Evolutionary conservation across 805 yeast genomes (phyloP).

Genomic region (Osmozyma mogii): DNA sequence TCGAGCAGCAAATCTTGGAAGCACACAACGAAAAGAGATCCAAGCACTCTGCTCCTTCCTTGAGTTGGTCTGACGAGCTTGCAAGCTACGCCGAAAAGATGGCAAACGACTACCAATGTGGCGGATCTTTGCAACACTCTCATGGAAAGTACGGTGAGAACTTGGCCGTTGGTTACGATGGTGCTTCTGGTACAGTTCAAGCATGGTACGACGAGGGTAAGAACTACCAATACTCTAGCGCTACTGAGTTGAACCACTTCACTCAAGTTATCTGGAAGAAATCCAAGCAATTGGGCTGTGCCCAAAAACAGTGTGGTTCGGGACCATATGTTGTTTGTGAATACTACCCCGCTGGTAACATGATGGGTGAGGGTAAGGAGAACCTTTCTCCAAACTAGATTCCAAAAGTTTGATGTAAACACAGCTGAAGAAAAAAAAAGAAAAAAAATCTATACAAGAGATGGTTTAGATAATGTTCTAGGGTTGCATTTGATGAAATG

Average conservation of each 20-base stretch:
- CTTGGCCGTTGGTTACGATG: slow-evolving; percentile 30
- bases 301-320: slow-evolving; percentile 49
- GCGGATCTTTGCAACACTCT: slow-evolving; percentile 12
- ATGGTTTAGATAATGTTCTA: too few relatives aligned
- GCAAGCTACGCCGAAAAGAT: slow-evolving; percentile 45
- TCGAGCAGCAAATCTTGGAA: slow-evolving; percentile 31
- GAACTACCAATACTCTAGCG: slow-evolving; percentile 8
- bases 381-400: slow-evolving; percentile 5
- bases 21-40: slow-evolving; percentile 57
- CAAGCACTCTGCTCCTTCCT: slow-evolving; percentile 40
- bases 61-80: slow-evolving; percentile 49
- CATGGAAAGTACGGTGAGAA: slow-evolving; percentile 16
- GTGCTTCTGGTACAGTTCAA: slow-evolving; percentile 15
- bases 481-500: too few relatives aligned
- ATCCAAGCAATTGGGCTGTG: slow-evolving; percentile 64
- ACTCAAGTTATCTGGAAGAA: slow-evolving; percentile 73
- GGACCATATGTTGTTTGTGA: slow-evolving; percentile 66
- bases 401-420: too few relatives aligned
- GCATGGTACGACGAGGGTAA: slow-evolving; percentile 14
- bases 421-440: too few relatives aligned
- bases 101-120: slow-evolving; percentile 42
- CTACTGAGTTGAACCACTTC: slow-evolving; percentile 43
- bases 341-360: slow-evolving; percentile 70
- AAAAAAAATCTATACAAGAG: too few relatives aligned
- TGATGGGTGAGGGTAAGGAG: slow-evolving; percentile 31